Base-by-base conservation (phyloP, 2,329 filamentous ascomycete genomes). In the Sordariomycetes sp. region DNA sequence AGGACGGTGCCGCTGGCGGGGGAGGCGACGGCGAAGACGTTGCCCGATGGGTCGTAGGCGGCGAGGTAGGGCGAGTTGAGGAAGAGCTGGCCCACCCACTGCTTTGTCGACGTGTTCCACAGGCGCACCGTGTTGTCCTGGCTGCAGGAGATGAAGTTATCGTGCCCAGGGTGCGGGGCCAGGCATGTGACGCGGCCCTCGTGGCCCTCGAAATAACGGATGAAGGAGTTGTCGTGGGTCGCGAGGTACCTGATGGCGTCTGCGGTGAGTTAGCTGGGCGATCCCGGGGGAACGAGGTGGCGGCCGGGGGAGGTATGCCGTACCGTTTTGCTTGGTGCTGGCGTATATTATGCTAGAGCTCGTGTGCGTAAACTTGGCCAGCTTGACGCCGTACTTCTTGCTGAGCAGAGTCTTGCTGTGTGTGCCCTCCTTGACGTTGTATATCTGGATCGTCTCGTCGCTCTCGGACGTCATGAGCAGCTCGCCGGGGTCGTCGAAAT, bases 401-500 rank as follows among this genome's bases (percentile, higher is more conserved):
- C 89, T 95, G 55, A 95, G 84, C 53, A 96, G 79, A 59, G 86
- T 86, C 73, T 97, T 97, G 53, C 90, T 88, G 64, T 90, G 86
- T 60, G 88, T 87, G 4, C 94, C 94, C 62, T 96, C 90, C 65
- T 87, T 89, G 61, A 95, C 86, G 65, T 94, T 95, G 74, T 95
- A 99, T 35, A 99, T 85, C 67, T 97, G 91, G 61, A 99, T 88
- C 3, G 89, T 95, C 69, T 96, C 91, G 70, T 99, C 94, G 73
- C 89, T 90, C 63, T 91, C 89, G 6, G 90, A 89, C 0, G 91
- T 89, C 71, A 99, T 90, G 59, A 95, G 81, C 54, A 92, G 87
- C 70, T 96, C 90, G 69, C 94, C 94, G 51, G 89, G 87, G 73
- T 97, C 91, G 70, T 97, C 91, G 68, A 96, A 99, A 74, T 99